phyloP scores from a whole-genome alignment of 371 early-diverging fungal species.

The Thermomucor indicae-seudaticae region DNA sequence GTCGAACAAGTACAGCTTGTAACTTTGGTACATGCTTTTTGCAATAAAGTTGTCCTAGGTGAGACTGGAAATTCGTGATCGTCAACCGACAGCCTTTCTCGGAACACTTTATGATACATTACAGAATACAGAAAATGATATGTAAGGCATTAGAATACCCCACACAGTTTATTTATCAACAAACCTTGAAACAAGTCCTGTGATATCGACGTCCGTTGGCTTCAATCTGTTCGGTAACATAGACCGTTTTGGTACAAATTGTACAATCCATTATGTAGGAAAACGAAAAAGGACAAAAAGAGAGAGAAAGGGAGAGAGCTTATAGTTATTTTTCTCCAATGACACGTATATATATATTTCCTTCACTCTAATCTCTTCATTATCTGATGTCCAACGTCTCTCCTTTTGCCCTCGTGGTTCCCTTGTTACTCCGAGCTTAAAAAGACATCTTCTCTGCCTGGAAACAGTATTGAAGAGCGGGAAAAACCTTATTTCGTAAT shows the following conservation, averaged over 20 bases:
- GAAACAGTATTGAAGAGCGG: too few species aligned
- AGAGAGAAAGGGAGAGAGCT: too few species aligned
- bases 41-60: constrained; percentile 26
- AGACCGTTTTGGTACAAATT: constrained; percentile 54
- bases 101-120: constrained; percentile 24
- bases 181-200: constrained; percentile 54
- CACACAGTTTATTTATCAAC: neutral
- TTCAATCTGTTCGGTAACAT: constrained; percentile 59
- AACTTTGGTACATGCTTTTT: constrained; percentile 42
- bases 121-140: neutral
- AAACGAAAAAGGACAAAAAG: too few species aligned
- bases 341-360: too few species aligned
- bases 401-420: too few species aligned
- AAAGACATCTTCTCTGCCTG: too few species aligned
- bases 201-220: constrained; percentile 57
- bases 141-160: neutral
- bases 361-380: too few species aligned
- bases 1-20: too few species aligned
- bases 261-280: constrained; percentile 34
- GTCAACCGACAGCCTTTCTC: constrained; percentile 36
- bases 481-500: too few species aligned
- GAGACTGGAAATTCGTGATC: constrained; percentile 30
- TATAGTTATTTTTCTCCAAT: too few species aligned
- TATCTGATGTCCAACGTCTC: too few species aligned
- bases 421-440: too few species aligned